A percentile compares a stretch with the other conserved stretches of the same genome.
Evolutionary conservation across 345 rosid genomes (phyloP).

Genomic region (Arabis hirsuta): DNA sequence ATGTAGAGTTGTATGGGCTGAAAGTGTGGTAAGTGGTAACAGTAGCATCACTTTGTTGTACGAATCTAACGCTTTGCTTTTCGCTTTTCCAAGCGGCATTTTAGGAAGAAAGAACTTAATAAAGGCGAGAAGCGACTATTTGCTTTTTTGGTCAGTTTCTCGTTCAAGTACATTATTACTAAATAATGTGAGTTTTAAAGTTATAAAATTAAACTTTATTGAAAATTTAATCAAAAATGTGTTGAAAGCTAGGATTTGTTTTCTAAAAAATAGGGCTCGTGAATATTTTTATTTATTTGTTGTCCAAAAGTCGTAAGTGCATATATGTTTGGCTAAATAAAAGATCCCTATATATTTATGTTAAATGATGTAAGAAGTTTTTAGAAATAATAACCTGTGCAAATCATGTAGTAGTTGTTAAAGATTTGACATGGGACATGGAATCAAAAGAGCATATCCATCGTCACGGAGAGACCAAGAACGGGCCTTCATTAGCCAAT

Average conservation of each 20-base stretch:
- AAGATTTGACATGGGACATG: conserved; percentile 11
- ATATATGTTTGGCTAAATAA: no score
- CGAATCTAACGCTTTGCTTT: conserved; percentile 6
- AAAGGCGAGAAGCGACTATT: background rate
- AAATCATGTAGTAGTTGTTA: conserved; percentile 4
- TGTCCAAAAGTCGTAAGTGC: no score
- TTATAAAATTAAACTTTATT: no score
- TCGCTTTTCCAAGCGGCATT: background rate
- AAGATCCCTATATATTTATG: background rate
- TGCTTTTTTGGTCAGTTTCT: background rate
- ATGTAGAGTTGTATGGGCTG: background rate
- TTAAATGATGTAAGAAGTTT: background rate
- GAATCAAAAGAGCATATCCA: conserved; percentile 21
- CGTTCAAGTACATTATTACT: no score
- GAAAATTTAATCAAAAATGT: no score
- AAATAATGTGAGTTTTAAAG: no score
- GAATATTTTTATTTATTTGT: no score
- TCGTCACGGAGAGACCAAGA: background rate
- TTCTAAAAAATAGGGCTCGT: no score
- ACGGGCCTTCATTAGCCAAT: conserved; percentile 6
- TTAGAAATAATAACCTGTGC: background rate
- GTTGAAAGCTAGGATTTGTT: no score
- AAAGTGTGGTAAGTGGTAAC: background rate
- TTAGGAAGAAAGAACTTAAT: background rate
- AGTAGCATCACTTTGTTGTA: conserved; percentile 15